Base-by-base conservation (phyloP, 2,329 filamentous ascomycete genomes). In the Aspergillus sp. region DNA sequence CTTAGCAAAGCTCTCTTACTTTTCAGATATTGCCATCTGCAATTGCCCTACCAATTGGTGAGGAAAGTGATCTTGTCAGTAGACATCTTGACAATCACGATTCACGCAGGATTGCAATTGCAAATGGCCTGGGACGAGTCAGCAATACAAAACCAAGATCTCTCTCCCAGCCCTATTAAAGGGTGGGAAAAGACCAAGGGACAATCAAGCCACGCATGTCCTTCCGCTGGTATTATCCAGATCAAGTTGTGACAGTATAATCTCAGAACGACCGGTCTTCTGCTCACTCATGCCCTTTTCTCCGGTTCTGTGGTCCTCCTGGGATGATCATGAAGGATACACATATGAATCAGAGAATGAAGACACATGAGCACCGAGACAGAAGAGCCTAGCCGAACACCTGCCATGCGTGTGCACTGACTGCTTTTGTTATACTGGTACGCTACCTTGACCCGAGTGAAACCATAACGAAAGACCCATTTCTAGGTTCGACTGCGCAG, bases 141-240 rank as follows among this genome's bases (percentile, higher is more conserved):
- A 66, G 62, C 51, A 64, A 53, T 52, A 56, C 54, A 54, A 53
- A 50, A 52, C 45, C 29, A 41, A 38, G 38, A 48, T 42, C 46
- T 52, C 52, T 45, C 48, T 49, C 43, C 30, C 40, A 38, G 43
- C n/a, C 27, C 29, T 10, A 43, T 41, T 46, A 47, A 50, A 50
- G 48, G 50, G 49, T 55, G 52, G 50, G 57, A 61, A 58, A 48
- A 49, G 61, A 61, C 61, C 36, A 39, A 62, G 66, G 65, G 66
- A 60, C 57, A 63, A 62, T 67, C 59, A 65, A 71, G 80, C 80
- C 79, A 83, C 84, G 84, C 84, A 87, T 83, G 80, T 87, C 81
- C 84, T 87, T 87, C 83, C 85, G 84, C 84, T 86, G 82, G 82
- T 77, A 86, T 86, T 86, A 83, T 82, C 81, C 82, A 85, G 82